Evolutionary conservation across 2,329 filamentous ascomycete genomes (phyloP), one percentile per base, ranked within the genome.

Genomic region (Bipolaris oryzae): DNA sequence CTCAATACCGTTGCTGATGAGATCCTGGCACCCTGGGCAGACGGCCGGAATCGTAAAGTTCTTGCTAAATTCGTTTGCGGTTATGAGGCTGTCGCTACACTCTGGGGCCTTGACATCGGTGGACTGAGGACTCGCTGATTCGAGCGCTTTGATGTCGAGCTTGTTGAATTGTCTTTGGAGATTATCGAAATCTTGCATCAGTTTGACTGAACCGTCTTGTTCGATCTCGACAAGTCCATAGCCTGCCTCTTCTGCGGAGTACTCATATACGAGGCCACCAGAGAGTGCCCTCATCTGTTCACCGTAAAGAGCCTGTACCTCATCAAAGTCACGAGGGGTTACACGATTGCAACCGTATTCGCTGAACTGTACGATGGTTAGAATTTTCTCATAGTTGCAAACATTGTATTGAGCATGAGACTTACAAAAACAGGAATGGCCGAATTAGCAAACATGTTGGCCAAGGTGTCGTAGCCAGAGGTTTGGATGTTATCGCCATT

Each of bases 181-280:
- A 62, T 90, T 88, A 73, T 89, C 85, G 64, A 75, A 84, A 66
- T 84, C 82, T 28, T 60, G 55, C 25, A 77, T 75, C 16, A 83
- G 75, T 10, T 74, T 69, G 25, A 78, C 67, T 13, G 77, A 78
- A 55, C 74, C 74, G 57, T 84, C 78, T 56, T 66, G 61, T 60
- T 80, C 76, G 57, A 81, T 72, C 33, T 74, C 59, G 10, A 83
- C 79, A 6, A 84, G 73, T 45, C 82, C 82, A 62, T 79, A 84
- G 65, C 83, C 75, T 73, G 89, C 88, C 39, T 79, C 76, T 73
- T 93, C 91, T 76, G 92, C 83, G 1, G 86, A 87, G 76, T 85
- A 94, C 77, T 95, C 89, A 80, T 94, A 95, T 43, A 94, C 89
- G 43, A 95, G 82, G 62, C 90, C 90, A 61, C 91, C 91, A 52